Percentiles rank a stretch among this genome's conserved stretches.
These are phyloP conservation scores for Verticillium klebahnii DNA, from an alignment of 2,329 filamentous ascomycete genomes.

Conservation along the genomic window DNA sequence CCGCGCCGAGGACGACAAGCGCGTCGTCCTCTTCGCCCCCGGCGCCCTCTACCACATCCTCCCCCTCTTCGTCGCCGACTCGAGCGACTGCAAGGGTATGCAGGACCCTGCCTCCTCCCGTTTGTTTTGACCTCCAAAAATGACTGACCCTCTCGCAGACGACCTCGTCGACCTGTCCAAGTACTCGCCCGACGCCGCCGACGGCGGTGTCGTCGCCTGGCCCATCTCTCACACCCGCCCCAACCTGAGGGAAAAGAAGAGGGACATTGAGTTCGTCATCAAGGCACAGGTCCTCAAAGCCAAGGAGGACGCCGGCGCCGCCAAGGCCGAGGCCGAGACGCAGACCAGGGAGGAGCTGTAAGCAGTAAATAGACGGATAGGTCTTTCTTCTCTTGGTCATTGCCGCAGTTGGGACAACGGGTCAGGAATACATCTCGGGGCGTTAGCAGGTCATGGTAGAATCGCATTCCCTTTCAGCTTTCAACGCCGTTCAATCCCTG, in stretches of 20 bases:
- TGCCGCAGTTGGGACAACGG: neutral
- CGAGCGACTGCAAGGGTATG: conserved; percentile 30
- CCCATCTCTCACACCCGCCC: conserved; percentile 22
- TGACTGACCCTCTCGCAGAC: neutral
- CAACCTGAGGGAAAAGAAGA: conserved; percentile 15
- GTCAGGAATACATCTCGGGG: neutral
- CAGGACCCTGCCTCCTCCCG: neutral
- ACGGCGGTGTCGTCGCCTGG: conserved; percentile 25
- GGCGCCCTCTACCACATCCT: conserved; percentile 37
- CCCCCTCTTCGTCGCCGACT: conserved; percentile 35
- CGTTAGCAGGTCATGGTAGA: neutral
- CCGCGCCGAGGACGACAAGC: conserved; percentile 17
- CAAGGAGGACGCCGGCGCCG: conserved; percentile 3
- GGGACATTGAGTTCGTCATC: conserved; percentile 23
- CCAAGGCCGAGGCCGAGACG: neutral
- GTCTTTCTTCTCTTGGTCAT: neutral
- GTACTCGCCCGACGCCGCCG: conserved; percentile 19
- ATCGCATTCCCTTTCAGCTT: neutral
- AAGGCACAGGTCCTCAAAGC: conserved; percentile 22
- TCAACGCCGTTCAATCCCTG: neutral
- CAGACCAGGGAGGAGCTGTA: conserved; percentile 4
- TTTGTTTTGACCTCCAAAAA: neutral
- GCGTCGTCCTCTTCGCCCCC: conserved; percentile 36
- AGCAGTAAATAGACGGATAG: neutral
- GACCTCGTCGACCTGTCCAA: conserved; percentile 20